Percentiles rank a stretch among this genome's conserved stretches.
Evolutionary conservation across 2,329 filamentous ascomycete species (phyloP).

Genomic region (Aureobasidium mangrovei): DNA sequence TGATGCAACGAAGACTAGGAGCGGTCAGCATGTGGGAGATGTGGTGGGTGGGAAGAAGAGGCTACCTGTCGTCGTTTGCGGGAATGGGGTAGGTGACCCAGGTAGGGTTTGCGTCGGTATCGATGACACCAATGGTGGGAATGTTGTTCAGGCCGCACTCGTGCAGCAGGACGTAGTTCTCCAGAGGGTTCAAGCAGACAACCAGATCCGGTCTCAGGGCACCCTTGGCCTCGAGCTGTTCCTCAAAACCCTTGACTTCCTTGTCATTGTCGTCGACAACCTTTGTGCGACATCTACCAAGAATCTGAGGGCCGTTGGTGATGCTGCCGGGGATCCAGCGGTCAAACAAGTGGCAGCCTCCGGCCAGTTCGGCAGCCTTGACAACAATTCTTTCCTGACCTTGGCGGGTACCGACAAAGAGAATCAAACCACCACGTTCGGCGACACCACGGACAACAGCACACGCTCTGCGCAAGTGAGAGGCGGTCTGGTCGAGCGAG

Average conservation of each 20-base stretch:
- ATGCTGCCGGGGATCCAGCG: constrained; percentile 88
- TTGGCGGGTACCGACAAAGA: constrained; percentile 81
- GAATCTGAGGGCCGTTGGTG: constrained; percentile 85
- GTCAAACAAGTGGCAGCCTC: constrained; percentile 80
- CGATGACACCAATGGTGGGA: constrained; percentile 88
- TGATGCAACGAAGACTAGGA: constrained; percentile 65
- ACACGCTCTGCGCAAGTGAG: constrained; percentile 85
- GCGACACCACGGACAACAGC: constrained; percentile 83
- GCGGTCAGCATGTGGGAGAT: neutral
- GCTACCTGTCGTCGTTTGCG: constrained; percentile 84
- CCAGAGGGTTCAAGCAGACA: constrained; percentile 81
- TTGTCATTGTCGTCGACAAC: constrained; percentile 71
- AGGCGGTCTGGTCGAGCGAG: constrained; percentile 77
- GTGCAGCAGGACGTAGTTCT: constrained; percentile 84
- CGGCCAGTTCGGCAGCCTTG: constrained; percentile 65
- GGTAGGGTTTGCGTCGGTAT: constrained; percentile 85
- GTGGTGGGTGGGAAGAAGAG: neutral
- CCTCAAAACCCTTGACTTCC: constrained; percentile 54
- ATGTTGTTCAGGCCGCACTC: constrained; percentile 84
- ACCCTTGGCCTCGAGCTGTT: constrained; percentile 52
- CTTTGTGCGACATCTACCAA: constrained; percentile 59
- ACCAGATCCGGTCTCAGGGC: constrained; percentile 81
- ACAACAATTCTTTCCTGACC: constrained; percentile 77
- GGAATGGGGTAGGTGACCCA: constrained; percentile 96
- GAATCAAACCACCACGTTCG: constrained; percentile 69